A percentile compares a stretch with the other conserved stretches of the same genome.
phyloP scores from a whole-genome alignment of 2,329 filamentous ascomycete species.

The Talaromyces rugulosus region DNA sequence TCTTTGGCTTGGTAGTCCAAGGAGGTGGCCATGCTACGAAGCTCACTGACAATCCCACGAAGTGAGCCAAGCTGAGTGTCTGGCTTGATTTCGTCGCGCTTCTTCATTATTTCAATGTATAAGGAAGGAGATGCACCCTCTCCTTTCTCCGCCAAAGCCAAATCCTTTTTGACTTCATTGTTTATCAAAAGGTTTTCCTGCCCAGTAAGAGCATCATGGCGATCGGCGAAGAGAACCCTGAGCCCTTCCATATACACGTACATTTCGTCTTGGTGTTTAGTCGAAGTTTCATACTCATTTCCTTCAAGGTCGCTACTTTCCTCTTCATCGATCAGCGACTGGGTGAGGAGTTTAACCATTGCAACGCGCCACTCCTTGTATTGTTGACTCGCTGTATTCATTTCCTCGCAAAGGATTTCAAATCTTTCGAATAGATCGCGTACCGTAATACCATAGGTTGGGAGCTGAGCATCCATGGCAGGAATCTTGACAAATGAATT shows the following conservation, averaged over 20 bases:
- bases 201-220: constrained; percentile 71
- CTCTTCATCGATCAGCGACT: constrained; percentile 79
- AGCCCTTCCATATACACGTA: constrained; percentile 81
- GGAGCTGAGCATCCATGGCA: constrained; percentile 50
- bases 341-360: constrained; percentile 66
- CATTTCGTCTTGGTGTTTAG: constrained; percentile 81
- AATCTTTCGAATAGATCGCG: constrained; percentile 62
- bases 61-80: constrained; percentile 58
- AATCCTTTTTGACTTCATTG: constrained; percentile 64
- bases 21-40: constrained; percentile 60
- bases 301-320: constrained; percentile 71
- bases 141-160: constrained; percentile 56
- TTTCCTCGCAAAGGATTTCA: constrained; percentile 57
- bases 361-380: constrained; percentile 72
- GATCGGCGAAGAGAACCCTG: constrained; percentile 71
- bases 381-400: constrained; percentile 68
- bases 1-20: constrained; percentile 56
- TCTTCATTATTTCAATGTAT: constrained; percentile 46
- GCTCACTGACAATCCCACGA: constrained; percentile 63
- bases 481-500: constrained; percentile 62
- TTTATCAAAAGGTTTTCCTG: constrained; percentile 69
- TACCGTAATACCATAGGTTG: constrained; percentile 68
- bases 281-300: constrained; percentile 84
- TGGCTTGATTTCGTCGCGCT: constrained; percentile 43
- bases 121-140: constrained; percentile 69